Evolutionary conservation across 2,329 filamentous ascomycete species (phyloP), one percentile per base, ranked within the genome.

Genomic region (Neodidymelliopsis sp.): DNA sequence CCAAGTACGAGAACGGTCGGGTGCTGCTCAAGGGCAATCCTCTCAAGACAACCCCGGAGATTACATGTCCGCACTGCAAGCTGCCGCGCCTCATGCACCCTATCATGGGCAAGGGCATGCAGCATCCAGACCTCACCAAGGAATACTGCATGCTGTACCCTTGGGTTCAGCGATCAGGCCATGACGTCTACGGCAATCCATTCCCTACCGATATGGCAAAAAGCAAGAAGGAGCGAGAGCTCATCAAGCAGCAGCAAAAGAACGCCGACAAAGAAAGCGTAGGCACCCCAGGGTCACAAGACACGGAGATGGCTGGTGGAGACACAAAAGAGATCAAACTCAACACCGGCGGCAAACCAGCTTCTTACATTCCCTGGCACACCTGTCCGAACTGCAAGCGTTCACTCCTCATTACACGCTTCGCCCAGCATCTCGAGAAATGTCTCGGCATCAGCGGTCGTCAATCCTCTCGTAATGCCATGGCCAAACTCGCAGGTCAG

Each of bases 141-240:
- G 84, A 87, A 59, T 92, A 91, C 78, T 93, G 89, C 80, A 90
- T 89, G 73, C 85, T 86, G 57, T 85, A 88, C 53, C 88, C 89
- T 0, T 92, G 88, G 77, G 88, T 90, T 53, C 84, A 89, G 59
- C 86, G 89, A 68, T 79, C 84, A 2, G 88, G 88, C 52, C 88
- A 86, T 74, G 89, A 93, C 71, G 90, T 92, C 57, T 91, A 91
- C 72, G 89, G 88, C 39, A 90, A 91, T 72, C 89, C 87, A 20
- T 92, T 89, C 81, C 86, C 89, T 11, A 85, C 85, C 13, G 86
- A 87, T 16, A 82, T 87, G 52, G 88, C 88, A 52, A 89, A 89
- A 78, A 91, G 88, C 60, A 80, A 74, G 81, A 91, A 89, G 79
- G 88, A 86, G 69, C 85, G 86, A 76, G 83, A 85, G 69, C 64